A percentile compares a stretch with the other conserved stretches of the same genome.
Evolutionary conservation across 257 asterid species (phyloP).

Genomic region (Henckelia pumila): DNA sequence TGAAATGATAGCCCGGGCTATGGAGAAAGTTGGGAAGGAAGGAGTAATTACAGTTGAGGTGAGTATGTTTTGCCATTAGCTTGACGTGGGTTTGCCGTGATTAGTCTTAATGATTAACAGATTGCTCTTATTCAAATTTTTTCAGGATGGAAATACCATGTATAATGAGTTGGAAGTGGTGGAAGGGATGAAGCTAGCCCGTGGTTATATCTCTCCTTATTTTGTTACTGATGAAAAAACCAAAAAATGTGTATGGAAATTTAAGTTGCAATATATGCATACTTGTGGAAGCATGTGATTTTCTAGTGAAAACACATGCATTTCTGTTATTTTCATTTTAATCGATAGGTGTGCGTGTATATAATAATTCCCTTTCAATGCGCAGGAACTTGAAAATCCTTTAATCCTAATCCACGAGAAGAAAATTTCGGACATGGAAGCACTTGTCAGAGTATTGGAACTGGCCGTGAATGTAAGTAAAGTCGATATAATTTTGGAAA

Average conservation of each 20-base stretch:
- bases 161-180: constrained; percentile 90
- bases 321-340: constrained; percentile 2
- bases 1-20: constrained; percentile 78
- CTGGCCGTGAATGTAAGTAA: constrained; percentile 65
- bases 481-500: constrained; percentile 10
- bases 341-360: constrained; percentile 6
- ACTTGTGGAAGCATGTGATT: constrained; percentile 22
- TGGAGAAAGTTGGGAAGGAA: constrained; percentile 97
- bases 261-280: not conserved
- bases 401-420: constrained; percentile 83
- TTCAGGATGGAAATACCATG: constrained; percentile 64
- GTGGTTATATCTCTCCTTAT: constrained; percentile 91
- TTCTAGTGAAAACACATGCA: constrained; percentile 1
- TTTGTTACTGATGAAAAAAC: constrained; percentile 70
- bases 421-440: constrained; percentile 73
- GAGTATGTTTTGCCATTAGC: constrained; percentile 32
- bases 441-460: constrained; percentile 70
- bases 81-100: constrained; percentile 7
- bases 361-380: constrained; percentile 18
- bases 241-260: constrained; percentile 68
- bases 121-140: constrained; percentile 18
- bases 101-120: not conserved
- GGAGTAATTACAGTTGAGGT: constrained; percentile 85
- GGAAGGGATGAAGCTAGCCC: constrained; percentile 93
- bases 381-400: constrained; percentile 93